Evolutionary conservation across 2,329 filamentous ascomycete genomes (phyloP), one percentile per base, ranked within the genome.

Genomic region (Monilinia polystroma): DNA sequence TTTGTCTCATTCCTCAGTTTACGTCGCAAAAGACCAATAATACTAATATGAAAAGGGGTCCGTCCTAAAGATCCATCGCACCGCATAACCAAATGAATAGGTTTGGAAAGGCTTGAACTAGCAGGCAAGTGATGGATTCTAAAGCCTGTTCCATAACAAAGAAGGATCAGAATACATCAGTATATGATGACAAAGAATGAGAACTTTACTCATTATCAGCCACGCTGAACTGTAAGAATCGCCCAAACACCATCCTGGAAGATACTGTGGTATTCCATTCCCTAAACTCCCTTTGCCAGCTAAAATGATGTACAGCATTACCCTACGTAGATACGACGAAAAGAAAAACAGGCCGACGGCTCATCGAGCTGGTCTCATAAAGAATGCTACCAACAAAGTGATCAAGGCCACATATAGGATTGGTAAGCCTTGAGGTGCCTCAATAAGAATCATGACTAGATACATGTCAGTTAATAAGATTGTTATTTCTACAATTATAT

Each of bases 381-480:
- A 41, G n/a, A 3, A 47, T 35, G 18, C 26, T 6, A 16, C 18
- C 35, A 60, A 8, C 18, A 49, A 47, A 49, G 20, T 43, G 18
- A 60, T 49, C 26, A 51, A 60, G 32, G 18, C 43, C 3, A n/a
- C 10, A 8, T 2, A 49, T 47, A 32, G 18, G 12, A 32, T 20
- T 29, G 18, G 29, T 29, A 45, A 18, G 20, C 38, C 23, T 59
- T 29, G 56, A 20, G 38, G 56, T 47, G 43, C 20, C 8, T 59
- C 23, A 12, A 32, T 11, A 41, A 59, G 16, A 14, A 59, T 59
- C 56, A 47, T 47, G 20, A 47, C 41, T 59, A 59, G 14, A 59
- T 47, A 14, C 23, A 6, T 59, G 12, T 32, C 4, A 59, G 38
- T 23, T 29, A 3, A 18, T 23, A 20, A 32, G 23, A n/a, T 59